These are phyloP conservation scores for Hymenoscyphus infarciens DNA, from an alignment of 2,329 filamentous ascomycete species.

Conservation along the genomic window DNA sequence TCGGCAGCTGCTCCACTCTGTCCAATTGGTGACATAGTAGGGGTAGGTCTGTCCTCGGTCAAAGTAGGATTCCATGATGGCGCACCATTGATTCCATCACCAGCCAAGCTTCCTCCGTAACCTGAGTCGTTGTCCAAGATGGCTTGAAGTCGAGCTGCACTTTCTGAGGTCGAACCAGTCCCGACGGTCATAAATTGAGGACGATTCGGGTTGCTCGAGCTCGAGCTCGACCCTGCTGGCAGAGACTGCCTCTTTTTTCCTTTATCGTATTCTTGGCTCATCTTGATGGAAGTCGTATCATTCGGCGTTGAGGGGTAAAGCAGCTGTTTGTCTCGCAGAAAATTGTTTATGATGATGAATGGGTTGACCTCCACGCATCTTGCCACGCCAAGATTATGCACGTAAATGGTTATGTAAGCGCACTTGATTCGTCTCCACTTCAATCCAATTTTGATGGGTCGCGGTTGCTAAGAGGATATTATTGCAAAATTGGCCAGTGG, in stretches of 20 bases:
- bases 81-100: constrained; percentile 49
- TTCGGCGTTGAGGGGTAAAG: constrained; percentile 13
- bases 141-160: constrained; percentile 74
- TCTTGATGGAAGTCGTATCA: constrained; percentile 36
- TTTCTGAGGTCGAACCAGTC: constrained; percentile 73
- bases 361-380: not conserved
- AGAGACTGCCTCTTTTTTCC: constrained; percentile 43
- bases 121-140: constrained; percentile 86
- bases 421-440: too few species aligned
- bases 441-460: too few species aligned
- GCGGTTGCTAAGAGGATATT: too few species aligned
- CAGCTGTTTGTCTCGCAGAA: not conserved
- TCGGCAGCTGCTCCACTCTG: constrained; percentile 43
- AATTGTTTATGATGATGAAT: constrained; percentile 21
- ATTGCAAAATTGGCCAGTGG: too few species aligned
- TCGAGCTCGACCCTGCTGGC: constrained; percentile 20
- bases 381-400: constrained; percentile 5
- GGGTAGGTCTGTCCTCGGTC: constrained; percentile 45
- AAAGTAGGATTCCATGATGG: constrained; percentile 44
- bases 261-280: constrained; percentile 59
- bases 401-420: not conserved
- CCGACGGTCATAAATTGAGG: constrained; percentile 88
- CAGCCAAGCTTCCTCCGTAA: constrained; percentile 76
- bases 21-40: constrained; percentile 37
- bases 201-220: constrained; percentile 21